Evolutionary conservation across 768 basidiomycete species (phyloP).

Genomic region (Gloeophyllum trabeum): DNA sequence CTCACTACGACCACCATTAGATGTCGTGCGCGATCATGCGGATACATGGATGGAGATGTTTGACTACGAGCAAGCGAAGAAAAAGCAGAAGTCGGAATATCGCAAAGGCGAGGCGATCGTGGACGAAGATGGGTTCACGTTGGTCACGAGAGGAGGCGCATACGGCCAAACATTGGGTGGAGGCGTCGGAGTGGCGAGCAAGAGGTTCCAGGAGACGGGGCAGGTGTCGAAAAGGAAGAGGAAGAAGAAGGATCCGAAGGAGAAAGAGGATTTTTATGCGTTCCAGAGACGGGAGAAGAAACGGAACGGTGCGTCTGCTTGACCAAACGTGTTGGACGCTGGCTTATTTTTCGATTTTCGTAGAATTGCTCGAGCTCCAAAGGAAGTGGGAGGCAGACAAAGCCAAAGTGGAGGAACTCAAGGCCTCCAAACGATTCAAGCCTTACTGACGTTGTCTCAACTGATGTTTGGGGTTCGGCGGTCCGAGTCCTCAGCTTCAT

Average conservation of each 20-base stretch:
- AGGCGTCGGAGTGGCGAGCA: slow-evolving; percentile 55
- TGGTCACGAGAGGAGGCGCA: slow-evolving; percentile 86
- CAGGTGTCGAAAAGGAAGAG: slow-evolving; percentile 40
- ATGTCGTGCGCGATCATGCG: slow-evolving; percentile 64
- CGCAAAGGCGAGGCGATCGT: slow-evolving; percentile 81
- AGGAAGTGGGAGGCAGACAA: slow-evolving; percentile 85
- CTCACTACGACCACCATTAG: slow-evolving; percentile 65
- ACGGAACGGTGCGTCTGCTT: slow-evolving; percentile 48
- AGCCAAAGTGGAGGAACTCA: slow-evolving; percentile 70
- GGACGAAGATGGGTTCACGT: slow-evolving; percentile 91
- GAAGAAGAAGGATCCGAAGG: slow-evolving; percentile 58
- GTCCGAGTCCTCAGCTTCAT: too few relatives aligned
- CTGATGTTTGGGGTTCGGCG: too few relatives aligned
- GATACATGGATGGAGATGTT: slow-evolving; percentile 68
- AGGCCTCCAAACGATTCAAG: slow-evolving; percentile 72
- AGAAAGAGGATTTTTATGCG: slow-evolving; percentile 62
- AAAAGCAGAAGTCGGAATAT: slow-evolving; percentile 53
- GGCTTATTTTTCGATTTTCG: slow-evolving; percentile 2
- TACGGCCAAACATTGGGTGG: slow-evolving; percentile 86
- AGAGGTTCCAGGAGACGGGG: slow-evolving; percentile 31
- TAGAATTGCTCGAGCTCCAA: slow-evolving; percentile 52
- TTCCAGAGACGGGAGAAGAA: slow-evolving; percentile 91
- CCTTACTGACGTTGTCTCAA: too few relatives aligned
- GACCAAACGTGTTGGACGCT: neutral
- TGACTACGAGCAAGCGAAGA: slow-evolving; percentile 59